A percentile compares a stretch with the other conserved stretches of the same genome.
Evolutionary conservation across 2,329 filamentous ascomycete species (phyloP).

Genomic region (Alternaria sp.): DNA sequence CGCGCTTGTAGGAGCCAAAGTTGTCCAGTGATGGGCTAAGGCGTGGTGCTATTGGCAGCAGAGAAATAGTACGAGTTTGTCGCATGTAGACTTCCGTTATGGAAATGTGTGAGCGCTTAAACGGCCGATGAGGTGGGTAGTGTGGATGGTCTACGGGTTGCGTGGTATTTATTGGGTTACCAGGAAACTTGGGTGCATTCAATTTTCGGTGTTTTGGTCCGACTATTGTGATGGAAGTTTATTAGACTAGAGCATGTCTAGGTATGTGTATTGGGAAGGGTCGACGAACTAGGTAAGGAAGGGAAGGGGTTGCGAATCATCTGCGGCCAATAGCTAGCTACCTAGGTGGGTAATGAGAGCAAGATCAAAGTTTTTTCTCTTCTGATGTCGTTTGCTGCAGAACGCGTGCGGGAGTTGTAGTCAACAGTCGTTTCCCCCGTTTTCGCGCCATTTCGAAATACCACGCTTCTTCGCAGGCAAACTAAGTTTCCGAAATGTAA

Average conservation of each 20-base stretch:
- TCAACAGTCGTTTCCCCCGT: not conserved
- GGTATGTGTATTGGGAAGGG: not conserved
- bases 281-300: not conserved
- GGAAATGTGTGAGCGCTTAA: not conserved
- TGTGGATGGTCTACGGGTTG: not conserved
- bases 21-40: not conserved
- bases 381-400: not conserved
- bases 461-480: not conserved
- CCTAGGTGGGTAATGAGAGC: not conserved
- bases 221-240: not conserved
- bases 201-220: not conserved
- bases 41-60: not conserved
- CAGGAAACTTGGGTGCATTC: not conserved
- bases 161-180: not conserved
- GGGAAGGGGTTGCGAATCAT: not conserved
- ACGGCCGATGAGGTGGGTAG: not conserved
- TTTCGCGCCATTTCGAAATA: not conserved
- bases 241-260: not conserved
- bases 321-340: not conserved
- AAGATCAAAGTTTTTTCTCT: not conserved
- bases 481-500: not conserved
- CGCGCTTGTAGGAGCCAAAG: not conserved
- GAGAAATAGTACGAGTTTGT: not conserved
- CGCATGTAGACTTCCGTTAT: conserved; percentile 4
- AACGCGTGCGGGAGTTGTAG: not conserved